These are phyloP conservation scores for Neopestalotiopsis sp. DNA, from an alignment of 2,329 filamentous ascomycete species.

Conservation along the genomic window DNA sequence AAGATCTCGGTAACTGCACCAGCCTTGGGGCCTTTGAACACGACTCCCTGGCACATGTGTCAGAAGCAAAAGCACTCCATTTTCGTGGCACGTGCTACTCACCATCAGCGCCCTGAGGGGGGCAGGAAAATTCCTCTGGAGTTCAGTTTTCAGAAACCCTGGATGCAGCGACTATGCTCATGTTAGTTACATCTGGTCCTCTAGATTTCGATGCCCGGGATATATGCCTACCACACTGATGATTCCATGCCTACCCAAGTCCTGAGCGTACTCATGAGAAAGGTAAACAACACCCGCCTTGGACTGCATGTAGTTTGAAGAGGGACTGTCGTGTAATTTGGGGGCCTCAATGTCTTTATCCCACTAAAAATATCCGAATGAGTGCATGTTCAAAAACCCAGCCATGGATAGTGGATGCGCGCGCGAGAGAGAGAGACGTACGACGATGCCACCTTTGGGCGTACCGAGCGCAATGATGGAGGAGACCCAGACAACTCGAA, in stretches of 20 bases:
- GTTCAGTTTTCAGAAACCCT: conserved; percentile 23
- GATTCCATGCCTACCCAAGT: conserved; percentile 16
- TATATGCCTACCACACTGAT: conserved; percentile 18
- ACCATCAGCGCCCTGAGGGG: conserved; percentile 19
- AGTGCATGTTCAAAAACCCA: too few relatives aligned
- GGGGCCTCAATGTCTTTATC: background rate
- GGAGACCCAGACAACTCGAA: conserved; percentile 15
- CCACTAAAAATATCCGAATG: background rate
- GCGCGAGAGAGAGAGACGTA: background rate
- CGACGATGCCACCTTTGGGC: conserved; percentile 5
- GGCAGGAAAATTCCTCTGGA: conserved; percentile 23
- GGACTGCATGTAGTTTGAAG: conserved; percentile 14
- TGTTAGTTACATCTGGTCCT: background rate
- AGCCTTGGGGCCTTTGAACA: conserved; percentile 36
- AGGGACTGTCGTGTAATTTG: background rate
- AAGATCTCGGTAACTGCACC: conserved; percentile 49
- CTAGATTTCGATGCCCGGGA: background rate
- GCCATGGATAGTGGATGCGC: background rate
- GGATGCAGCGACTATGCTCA: conserved; percentile 20
- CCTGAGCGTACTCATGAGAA: conserved; percentile 5
- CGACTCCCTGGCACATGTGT: conserved; percentile 21
- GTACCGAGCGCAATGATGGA: conserved; percentile 14
- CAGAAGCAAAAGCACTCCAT: background rate
- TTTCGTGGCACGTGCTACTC: background rate
- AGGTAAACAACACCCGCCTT: conserved; percentile 12